Evolutionary conservation across 371 early-diverging fungal species (phyloP).

Genomic region (Dichotomocladium elegans): DNA sequence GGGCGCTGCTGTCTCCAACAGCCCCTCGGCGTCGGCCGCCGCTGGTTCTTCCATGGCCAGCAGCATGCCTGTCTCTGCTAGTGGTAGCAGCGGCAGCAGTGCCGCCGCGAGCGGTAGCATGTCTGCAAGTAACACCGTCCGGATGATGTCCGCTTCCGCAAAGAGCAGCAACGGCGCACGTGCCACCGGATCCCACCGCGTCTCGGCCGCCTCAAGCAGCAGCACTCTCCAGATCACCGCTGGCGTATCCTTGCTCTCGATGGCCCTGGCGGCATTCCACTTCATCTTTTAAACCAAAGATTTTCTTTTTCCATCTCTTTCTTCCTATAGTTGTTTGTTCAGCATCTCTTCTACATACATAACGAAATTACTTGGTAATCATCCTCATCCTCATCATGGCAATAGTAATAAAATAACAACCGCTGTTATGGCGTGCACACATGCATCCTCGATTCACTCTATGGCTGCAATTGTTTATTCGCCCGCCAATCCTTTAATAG

Average conservation of each 20-base stretch:
- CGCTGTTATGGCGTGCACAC: not conserved
- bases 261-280: slow-evolving; percentile 2
- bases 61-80: not conserved
- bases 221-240: slow-evolving; percentile 1
- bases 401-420: slow-evolving; percentile 1
- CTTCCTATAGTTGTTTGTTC: no score
- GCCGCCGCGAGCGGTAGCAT: no score
- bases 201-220: not conserved
- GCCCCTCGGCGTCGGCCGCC: not conserved
- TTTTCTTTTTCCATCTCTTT: not conserved
- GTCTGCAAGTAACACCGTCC: slow-evolving; percentile 2
- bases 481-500: slow-evolving; percentile 51
- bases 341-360: no score
- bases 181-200: not conserved
- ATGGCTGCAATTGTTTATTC: not conserved
- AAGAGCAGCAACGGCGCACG: not conserved
- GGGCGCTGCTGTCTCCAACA: not conserved
- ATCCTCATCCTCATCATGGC: no score
- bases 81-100: no score
- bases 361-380: not conserved
- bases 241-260: slow-evolving; percentile 3
- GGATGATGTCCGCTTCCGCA: slow-evolving; percentile 2
- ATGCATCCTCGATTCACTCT: not conserved
- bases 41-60: slow-evolving; percentile 3
- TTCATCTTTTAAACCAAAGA: slow-evolving; percentile 4